Evolutionary conservation across 108 stramenopile genomes (phyloP).

Genomic region (Skeletonema tropicum): DNA sequence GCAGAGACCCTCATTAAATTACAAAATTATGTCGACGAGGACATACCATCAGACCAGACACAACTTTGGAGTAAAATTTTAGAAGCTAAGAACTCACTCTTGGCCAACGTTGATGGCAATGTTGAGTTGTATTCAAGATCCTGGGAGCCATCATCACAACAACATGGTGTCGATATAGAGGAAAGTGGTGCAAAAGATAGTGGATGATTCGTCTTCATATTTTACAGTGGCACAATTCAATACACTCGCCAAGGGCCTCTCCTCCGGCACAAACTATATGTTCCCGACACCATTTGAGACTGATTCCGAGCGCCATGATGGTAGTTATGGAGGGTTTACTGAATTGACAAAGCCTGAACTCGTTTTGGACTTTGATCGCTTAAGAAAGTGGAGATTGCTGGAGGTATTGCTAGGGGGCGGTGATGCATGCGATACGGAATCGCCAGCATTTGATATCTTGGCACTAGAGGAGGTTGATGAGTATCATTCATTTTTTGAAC

Average conservation of each 20-base stretch:
- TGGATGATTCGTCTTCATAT: neutral
- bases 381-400: constrained; percentile 57
- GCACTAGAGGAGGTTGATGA: constrained; percentile 63
- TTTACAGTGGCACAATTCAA: constrained; percentile 61
- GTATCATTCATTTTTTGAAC: constrained; percentile 49
- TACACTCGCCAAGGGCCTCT: constrained; percentile 53
- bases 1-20: neutral
- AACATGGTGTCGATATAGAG: neutral
- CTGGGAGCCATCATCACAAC: neutral
- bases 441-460: constrained; percentile 48
- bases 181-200: too few species aligned
- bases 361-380: constrained; percentile 39
- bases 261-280: constrained; percentile 39
- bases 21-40: constrained; percentile 8
- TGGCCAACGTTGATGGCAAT: neutral
- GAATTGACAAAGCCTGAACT: constrained; percentile 31
- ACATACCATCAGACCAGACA: neutral
- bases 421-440: neutral
- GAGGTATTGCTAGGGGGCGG: constrained; percentile 41
- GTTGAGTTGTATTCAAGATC: constrained; percentile 5
- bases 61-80: constrained; percentile 2
- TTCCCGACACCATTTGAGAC: constrained; percentile 32
- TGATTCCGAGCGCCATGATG: neutral
- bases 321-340: constrained; percentile 57
- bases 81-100: neutral